Evolutionary conservation across 176 grass and related monocot genomes (phyloP), one percentile per base, ranked within the genome.

Genomic region (Zea luxurians): DNA sequence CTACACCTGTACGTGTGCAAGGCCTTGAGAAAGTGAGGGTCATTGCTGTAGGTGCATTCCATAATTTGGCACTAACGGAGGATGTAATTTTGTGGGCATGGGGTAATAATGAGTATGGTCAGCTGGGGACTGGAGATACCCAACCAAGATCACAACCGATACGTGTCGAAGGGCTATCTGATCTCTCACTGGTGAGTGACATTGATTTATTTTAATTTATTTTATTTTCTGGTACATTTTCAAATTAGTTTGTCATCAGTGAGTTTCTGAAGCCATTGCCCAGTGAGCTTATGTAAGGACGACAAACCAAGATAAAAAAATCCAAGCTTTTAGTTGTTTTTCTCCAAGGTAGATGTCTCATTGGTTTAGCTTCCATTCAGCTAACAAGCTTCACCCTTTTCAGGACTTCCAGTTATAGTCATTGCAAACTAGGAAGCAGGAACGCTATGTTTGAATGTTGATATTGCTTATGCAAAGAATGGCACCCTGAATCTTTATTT

Each of bases 11-110:
- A 78, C 77, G 91, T 21, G 86, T 99, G 73, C 96, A 99, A 87
- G 96, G 96, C 43, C 87, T 95, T 58, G 83, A 99, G 74, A 86
- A 37, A 52, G 92, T 99, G 78, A 81, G 49, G 62, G 55, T 87
- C 81, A 99, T 95, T 83, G 92, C 96, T n/a, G 96, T 99, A 68
- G 96, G 96, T 59, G 96, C 96, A 86, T 99, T 99, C 79, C 96
- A 99, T 82, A 99, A 99, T 82, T 90, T 99, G 74, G 96, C 96
- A 60, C 81, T 99, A 15, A 57, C 89, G 75, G 80, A 90, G 34
- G 86, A 95, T 72, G 92, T 92, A 65, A 80, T 74, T 48, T 90
- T 99, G 83, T 99, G 92, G 96, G 96, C 92, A 13, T 98, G 96
- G 96, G 96, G 96, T 60, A 98, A 84, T 71, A 98, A 98, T 76